Evolutionary conservation across 495 filamentous ascomycete genomes (phyloP).

Genomic region (Aspergillus haitiensis): DNA sequence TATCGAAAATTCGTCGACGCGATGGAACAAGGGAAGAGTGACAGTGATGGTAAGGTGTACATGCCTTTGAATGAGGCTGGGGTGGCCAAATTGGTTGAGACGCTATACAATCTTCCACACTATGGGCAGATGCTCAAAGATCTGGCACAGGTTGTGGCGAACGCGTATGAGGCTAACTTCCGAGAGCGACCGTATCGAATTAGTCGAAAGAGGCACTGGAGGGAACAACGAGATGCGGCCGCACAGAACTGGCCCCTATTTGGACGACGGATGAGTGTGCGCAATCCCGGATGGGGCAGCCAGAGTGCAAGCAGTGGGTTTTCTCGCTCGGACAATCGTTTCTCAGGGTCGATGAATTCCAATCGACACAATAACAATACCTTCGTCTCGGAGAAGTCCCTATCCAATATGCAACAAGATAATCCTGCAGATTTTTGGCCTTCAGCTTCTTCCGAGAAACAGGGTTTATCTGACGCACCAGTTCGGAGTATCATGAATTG

Average conservation of each 20-base stretch:
- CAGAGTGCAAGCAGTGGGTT: background rate
- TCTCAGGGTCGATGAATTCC: background rate
- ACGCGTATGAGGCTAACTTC: constrained; percentile 14
- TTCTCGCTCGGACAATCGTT: background rate
- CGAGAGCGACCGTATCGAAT: constrained; percentile 13
- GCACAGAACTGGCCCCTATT: background rate
- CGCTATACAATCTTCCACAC: constrained; percentile 13
- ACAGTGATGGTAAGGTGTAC: background rate
- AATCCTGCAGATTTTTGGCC: constrained; percentile 3
- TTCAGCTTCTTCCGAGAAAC: constrained; percentile 10
- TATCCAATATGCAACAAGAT: background rate
- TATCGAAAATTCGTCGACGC: constrained; percentile 14
- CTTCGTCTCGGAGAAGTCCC: constrained; percentile 3
- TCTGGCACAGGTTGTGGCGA: constrained; percentile 14
- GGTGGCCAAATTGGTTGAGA: constrained; percentile 11
- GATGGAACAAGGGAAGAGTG: constrained; percentile 4
- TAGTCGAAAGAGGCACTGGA: constrained; percentile 5
- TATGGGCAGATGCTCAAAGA: constrained; percentile 18
- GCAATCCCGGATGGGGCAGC: constrained; percentile 1
- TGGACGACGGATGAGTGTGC: constrained; percentile 9
- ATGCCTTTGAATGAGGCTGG: constrained; percentile 9
- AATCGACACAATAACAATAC: background rate
- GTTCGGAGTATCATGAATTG: constrained; percentile 14
- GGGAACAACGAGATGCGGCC: background rate
- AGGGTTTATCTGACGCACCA: background rate